Evolutionary conservation across 1,139 yeast species (phyloP).

Genomic region (Candida frijolesensis): DNA sequence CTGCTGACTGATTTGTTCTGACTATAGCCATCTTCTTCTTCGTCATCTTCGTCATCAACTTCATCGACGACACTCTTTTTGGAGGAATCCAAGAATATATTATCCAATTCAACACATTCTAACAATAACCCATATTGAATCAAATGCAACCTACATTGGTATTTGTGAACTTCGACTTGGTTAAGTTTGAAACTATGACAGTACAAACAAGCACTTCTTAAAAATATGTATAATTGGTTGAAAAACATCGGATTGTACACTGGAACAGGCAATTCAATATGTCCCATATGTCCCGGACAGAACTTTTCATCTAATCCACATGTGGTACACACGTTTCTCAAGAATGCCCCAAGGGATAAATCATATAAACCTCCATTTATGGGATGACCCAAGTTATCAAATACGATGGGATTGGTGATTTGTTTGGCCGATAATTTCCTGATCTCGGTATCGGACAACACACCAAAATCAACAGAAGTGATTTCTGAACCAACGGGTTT

Average conservation of each 20-base stretch:
- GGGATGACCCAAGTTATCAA: conserved; percentile 96
- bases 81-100: conserved; percentile 45
- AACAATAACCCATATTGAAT: conserved; percentile 86
- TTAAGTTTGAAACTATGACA: conserved; percentile 84
- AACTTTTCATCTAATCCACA: conserved; percentile 94
- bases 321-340: conserved; percentile 85
- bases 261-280: conserved; percentile 93
- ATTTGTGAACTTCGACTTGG: conserved; percentile 70
- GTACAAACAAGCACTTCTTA: conserved; percentile 85
- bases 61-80: conserved; percentile 34
- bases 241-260: conserved; percentile 94
- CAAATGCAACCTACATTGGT: conserved; percentile 74
- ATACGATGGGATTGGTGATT: conserved; percentile 90
- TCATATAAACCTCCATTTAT: conserved; percentile 92
- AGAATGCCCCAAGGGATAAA: conserved; percentile 89
- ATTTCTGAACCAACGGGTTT: conserved; percentile 96
- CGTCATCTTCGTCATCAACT: conserved; percentile 39
- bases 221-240: conserved; percentile 81
- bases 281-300: conserved; percentile 99
- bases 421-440: conserved; percentile 89
- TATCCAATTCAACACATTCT: conserved; percentile 75
- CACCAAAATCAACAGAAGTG: conserved; percentile 88
- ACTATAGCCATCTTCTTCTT: conserved; percentile 19
- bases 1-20: conserved; percentile 27
- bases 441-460: conserved; percentile 80